Percentiles rank a stretch among this genome's conserved stretches.
Conservation (phyloP, 2,329 filamentous ascomycete genomes). For the Colletotrichum falcatum region DNA sequence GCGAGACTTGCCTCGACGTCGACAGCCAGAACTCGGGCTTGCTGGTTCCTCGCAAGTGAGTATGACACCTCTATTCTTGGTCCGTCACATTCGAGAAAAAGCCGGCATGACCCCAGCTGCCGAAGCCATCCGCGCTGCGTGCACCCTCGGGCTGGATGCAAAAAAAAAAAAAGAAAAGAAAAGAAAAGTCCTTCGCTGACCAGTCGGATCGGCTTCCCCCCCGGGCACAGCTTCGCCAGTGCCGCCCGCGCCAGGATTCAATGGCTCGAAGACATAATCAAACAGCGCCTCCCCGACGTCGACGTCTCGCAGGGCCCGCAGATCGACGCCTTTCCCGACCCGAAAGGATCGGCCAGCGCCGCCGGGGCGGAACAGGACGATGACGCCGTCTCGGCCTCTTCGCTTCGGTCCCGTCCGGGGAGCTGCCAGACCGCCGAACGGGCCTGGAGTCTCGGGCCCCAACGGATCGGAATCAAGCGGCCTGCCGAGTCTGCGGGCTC, state of each 20-base stretch:
- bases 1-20: slow-evolving; percentile 52
- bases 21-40: slow-evolving; percentile 51
- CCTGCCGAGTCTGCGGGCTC: slow-evolving; percentile 40
- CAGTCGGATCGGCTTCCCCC: no score
- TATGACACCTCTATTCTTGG: background rate
- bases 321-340: slow-evolving; percentile 44
- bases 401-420: slow-evolving; percentile 16
- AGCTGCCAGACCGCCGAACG: slow-evolving; percentile 11
- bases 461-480: slow-evolving; percentile 15
- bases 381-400: slow-evolving; percentile 32
- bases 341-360: slow-evolving; percentile 24
- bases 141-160: background rate
- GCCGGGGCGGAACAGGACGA: slow-evolving; percentile 32
- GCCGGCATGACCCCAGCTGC: background rate
- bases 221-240: slow-evolving; percentile 40
- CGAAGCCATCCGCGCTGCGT: background rate
- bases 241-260: slow-evolving; percentile 48
- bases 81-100: background rate
- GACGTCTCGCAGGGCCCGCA: slow-evolving; percentile 47
- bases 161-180: no score
- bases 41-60: slow-evolving; percentile 51
- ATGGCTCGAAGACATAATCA: slow-evolving; percentile 51
- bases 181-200: slow-evolving; percentile 13
- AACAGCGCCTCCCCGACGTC: slow-evolving; percentile 45
- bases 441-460: background rate